Base-by-base conservation (phyloP, 768 basidiomycete genomes). In the Rhodotorula graminis region DNA sequence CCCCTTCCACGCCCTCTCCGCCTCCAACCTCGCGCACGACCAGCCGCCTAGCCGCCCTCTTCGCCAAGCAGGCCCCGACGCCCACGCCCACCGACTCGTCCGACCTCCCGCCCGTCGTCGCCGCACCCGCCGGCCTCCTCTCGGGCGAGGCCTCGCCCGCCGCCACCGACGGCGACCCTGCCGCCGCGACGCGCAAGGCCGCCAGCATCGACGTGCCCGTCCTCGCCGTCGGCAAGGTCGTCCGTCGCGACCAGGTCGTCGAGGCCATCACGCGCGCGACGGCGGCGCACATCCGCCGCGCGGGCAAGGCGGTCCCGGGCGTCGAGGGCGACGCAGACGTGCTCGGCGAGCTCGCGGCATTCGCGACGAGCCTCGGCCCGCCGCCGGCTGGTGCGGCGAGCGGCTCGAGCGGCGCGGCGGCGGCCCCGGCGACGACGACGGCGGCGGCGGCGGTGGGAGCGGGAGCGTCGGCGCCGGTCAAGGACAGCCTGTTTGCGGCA, bases 31-130 rank as follows among this genome's bases (percentile, higher is more conserved):
- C 76, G 3, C 29, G 47, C n/a, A 61, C 78, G 15, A 67, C 78
- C 59, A 78, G 65, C 58, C 79, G 64, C 72, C 80, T 52, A 74
- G 81, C 65, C 44, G 80, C 60, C 61, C 76, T 47, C 65, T 84
- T 29, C 82, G 82, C n/a, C 80, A 85, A 23, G 82, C 84, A 57
- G 12, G 21, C 69, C 2, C 2, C 16, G 9, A 6, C 25, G 21
- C 31, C 33, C 19, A 11, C 25, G 21, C 31, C 33, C 11, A 11
- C 16, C 40, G 31, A 47, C 49, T 15, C 37, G 29, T 14, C 60
- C 7, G 64, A 65, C 53, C 64, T 71, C 53, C 60, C 64, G 23
- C 64, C 70, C 1, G 40, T 71, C 53, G 70, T 71, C 1, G 53
- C 55, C 10, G 69, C 69, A 0, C 69, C 69, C 1, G 49, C 69